These are phyloP conservation scores for Oryza meyeriana DNA, from an alignment of 176 grass and related monocot species.

Conservation along the genomic window DNA sequence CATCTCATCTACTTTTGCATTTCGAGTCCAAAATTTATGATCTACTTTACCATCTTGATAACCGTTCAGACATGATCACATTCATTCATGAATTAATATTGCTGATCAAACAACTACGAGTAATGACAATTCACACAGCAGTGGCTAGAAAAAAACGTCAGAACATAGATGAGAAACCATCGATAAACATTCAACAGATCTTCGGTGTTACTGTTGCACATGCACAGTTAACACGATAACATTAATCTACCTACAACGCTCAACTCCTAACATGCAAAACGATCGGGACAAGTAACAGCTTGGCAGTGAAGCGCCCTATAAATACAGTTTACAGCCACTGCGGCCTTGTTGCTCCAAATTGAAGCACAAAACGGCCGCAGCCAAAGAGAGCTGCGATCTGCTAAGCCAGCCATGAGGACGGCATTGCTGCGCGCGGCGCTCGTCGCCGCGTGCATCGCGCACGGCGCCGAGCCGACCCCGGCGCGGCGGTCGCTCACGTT, in stretches of 20 bases:
- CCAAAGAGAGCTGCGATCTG: background rate
- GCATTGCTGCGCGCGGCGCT: background rate
- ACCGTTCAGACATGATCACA: too few relatives aligned
- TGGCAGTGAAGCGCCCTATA: background rate
- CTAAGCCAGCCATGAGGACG: slow-evolving; percentile 16
- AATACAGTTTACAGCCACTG: background rate
- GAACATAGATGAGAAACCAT: background rate
- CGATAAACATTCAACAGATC: background rate
- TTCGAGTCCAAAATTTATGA: too few relatives aligned
- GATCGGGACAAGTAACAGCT: background rate
- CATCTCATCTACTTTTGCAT: too few relatives aligned
- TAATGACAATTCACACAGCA: background rate
- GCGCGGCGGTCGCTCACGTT: slow-evolving; percentile 23
- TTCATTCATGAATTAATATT: background rate
- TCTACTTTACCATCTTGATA: background rate
- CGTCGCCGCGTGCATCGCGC: slow-evolving; percentile 24
- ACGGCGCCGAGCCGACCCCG: background rate
- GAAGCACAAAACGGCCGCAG: background rate
- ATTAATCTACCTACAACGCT: background rate
- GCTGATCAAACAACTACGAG: background rate
- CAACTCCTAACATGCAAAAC: background rate
- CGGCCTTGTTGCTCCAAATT: background rate
- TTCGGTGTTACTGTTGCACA: slow-evolving; percentile 5
- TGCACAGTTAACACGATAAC: background rate
- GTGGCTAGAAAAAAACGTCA: background rate